A percentile compares a stretch with the other conserved stretches of the same genome.
phyloP scores from a whole-genome alignment of 1,284 basidiomycete genomes.

The Singerocomus rubriflavus region DNA sequence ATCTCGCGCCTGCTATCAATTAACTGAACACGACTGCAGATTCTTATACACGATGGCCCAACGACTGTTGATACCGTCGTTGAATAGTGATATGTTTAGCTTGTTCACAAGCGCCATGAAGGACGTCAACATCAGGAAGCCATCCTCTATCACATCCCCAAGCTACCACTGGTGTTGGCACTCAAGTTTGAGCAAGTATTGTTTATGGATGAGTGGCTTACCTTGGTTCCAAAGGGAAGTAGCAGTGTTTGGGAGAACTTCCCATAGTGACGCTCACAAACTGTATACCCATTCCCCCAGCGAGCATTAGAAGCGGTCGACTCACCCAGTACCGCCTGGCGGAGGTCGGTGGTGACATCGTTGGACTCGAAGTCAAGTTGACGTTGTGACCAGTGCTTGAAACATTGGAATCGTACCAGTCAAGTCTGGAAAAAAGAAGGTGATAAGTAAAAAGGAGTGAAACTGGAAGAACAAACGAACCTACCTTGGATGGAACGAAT shows the following conservation, averaged over 20 bases:
- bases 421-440: constrained; percentile 33
- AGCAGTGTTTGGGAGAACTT: neutral
- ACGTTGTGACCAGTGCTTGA: constrained; percentile 42
- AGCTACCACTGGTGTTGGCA: neutral
- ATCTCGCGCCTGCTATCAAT: too few relatives aligned
- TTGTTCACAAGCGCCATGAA: neutral
- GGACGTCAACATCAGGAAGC: neutral
- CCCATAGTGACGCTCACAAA: constrained; percentile 2
- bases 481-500: too few relatives aligned
- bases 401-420: constrained; percentile 39
- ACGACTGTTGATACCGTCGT: too few relatives aligned
- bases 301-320: neutral
- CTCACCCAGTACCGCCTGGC: constrained; percentile 43
- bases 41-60: too few relatives aligned
- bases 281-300: neutral
- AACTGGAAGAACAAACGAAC: fast-evolving
- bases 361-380: constrained; percentile 44
- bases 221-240: neutral
- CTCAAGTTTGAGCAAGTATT: too few relatives aligned
- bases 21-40: too few relatives aligned
- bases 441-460: neutral
- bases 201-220: neutral
- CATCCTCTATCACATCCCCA: constrained; percentile 10
- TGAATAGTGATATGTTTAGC: constrained; percentile 3
- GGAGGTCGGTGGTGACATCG: constrained; percentile 40